Evolutionary conservation across 1,284 basidiomycete species (phyloP).

Genomic region (Puccinia novopanici): DNA sequence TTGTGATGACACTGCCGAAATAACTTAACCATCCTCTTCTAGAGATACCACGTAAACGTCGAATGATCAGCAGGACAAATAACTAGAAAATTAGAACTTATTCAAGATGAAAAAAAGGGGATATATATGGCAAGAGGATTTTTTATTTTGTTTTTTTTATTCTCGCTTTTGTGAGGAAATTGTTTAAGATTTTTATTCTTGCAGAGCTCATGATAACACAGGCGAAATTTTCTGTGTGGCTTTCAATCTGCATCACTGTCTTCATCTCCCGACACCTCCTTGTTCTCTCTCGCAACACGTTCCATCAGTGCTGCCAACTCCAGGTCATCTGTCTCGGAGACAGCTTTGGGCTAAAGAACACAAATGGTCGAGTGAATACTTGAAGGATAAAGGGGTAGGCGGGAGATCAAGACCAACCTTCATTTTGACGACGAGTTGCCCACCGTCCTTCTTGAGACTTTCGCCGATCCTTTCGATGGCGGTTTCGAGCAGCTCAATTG

Average conservation of each 20-base stretch:
- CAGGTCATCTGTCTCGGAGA: conserved; percentile 93
- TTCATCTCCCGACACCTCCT: conserved; percentile 89
- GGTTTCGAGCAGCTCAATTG: conserved; percentile 87
- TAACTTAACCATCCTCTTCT: too few species aligned
- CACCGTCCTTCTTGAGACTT: conserved; percentile 80
- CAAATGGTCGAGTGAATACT: not conserved
- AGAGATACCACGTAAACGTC: too few species aligned
- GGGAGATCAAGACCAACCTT: conserved; percentile 67
- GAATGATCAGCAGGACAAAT: too few species aligned
- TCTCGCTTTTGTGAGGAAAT: too few species aligned
- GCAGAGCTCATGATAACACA: too few species aligned
- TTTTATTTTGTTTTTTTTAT: too few species aligned
- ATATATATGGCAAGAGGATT: too few species aligned
- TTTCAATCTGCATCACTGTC: conserved; percentile 51
- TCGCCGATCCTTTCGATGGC: conserved; percentile 87
- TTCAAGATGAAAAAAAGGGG: too few species aligned
- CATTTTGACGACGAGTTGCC: conserved; percentile 91
- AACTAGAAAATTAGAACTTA: too few species aligned
- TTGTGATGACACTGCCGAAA: too few species aligned
- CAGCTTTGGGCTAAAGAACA: conserved; percentile 78
- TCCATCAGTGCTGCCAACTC: conserved; percentile 93
- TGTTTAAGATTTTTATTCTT: too few species aligned
- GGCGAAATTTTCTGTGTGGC: not conserved
- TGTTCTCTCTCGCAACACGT: conserved; percentile 84
- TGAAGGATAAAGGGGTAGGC: not conserved